Conservation (phyloP, 805 yeast genomes). For the Myxozyma melibiosi region DNA sequence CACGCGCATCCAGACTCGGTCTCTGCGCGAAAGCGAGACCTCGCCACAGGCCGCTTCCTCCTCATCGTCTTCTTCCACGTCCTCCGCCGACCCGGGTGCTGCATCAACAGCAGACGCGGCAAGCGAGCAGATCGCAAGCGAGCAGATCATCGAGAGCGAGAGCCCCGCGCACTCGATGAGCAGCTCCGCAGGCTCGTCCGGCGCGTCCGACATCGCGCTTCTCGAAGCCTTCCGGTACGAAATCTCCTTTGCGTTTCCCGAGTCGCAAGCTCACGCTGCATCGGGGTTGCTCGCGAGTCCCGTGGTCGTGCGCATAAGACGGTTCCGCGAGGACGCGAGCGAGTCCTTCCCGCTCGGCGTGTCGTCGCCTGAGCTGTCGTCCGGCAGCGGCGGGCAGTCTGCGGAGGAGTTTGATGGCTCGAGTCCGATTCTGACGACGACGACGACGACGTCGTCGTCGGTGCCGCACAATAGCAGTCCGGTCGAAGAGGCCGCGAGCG, state of each 20-base stretch:
- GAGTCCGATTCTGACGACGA: too few species aligned
- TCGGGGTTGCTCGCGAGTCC: background rate
- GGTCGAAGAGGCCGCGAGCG: background rate
- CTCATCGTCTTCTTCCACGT: background rate
- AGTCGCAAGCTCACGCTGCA: background rate
- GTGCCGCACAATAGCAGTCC: slow-evolving; percentile 1
- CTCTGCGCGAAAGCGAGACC: background rate
- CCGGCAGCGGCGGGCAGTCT: too few species aligned
- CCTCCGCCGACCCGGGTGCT: background rate
- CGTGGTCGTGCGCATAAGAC: background rate
- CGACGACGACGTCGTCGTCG: too few species aligned
- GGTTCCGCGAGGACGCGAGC: too few species aligned
- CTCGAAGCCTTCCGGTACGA: background rate
- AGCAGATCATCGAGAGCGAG: background rate
- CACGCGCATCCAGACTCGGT: background rate
- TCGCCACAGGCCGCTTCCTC: background rate
- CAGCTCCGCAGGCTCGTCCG: too few species aligned
- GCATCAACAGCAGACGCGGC: background rate
- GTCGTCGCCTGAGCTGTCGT: too few species aligned
- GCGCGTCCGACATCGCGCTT: background rate
- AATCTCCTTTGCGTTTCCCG: background rate
- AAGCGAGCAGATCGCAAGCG: background rate
- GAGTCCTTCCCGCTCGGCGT: too few species aligned
- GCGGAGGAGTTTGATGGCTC: too few species aligned
- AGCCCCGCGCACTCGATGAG: too few species aligned